These are phyloP conservation scores for Auxenochlorella pyrenoidosa DNA, from an alignment of 139 green algal genomes.

Conservation along the genomic window DNA sequence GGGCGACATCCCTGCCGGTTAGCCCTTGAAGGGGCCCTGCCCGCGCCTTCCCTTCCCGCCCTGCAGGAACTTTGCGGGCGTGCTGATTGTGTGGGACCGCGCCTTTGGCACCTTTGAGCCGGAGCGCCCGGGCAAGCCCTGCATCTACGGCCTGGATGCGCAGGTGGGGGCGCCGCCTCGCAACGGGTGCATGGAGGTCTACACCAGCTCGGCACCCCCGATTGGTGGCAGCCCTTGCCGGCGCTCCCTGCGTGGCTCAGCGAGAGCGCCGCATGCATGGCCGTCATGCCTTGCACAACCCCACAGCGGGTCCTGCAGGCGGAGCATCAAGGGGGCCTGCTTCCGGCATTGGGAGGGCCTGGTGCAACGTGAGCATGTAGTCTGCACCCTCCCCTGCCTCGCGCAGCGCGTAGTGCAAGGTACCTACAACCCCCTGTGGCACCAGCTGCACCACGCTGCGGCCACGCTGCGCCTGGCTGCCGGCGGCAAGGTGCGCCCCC, in stretches of 20 bases:
- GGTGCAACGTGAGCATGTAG: no score
- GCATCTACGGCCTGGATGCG: slow-evolving; percentile 43
- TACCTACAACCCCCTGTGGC: slow-evolving; percentile 47
- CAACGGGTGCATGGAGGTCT: not conserved
- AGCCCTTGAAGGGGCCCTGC: no score
- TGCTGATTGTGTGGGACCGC: slow-evolving; percentile 54
- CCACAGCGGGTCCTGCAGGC: no score
- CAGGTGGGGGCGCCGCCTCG: not conserved
- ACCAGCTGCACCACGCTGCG: slow-evolving; percentile 37
- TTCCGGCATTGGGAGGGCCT: no score
- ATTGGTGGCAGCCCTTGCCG: no score
- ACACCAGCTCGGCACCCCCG: no score
- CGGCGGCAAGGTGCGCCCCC: not conserved
- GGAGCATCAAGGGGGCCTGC: no score
- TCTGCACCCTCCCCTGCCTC: no score
- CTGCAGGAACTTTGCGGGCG: slow-evolving; percentile 32
- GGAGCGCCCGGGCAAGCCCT: not conserved
- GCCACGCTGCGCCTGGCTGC: slow-evolving; percentile 25
- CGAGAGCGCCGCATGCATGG: no score
- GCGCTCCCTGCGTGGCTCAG: no score
- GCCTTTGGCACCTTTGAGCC: slow-evolving; percentile 48
- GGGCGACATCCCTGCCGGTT: no score
- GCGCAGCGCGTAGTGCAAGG: slow-evolving; percentile 18
- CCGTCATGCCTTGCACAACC: no score
- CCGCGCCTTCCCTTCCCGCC: not conserved